Evolutionary conservation across 805 yeast genomes (phyloP), one percentile per base, ranked within the genome.

Genomic region (Starmerella tilneyi): DNA sequence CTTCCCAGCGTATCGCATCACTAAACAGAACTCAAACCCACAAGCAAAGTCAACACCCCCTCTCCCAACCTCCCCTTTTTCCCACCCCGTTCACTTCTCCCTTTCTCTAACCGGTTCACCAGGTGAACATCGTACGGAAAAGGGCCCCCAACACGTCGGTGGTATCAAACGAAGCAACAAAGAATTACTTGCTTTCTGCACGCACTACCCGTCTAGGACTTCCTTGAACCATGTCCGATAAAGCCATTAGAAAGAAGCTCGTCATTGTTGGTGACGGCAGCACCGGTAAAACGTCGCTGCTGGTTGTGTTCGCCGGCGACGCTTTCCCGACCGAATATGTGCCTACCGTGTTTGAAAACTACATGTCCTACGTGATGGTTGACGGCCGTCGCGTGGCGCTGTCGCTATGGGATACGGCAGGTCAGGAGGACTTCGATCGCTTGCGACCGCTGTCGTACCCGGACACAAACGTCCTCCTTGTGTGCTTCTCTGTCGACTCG

Each of bases 251-350:
- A 41, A 56, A 54, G 55, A 85, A 85, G 69, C 74, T 85, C 61
- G 96, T 86, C 64, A 84, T 86, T 62, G 95, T 85, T 46, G 96
- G 96, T 66, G 96, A 85, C 66, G 96, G 96, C 77, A 94, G 94
- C 47, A 86, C 95, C 72, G 96, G 96, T 71, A 85, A 85, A 63
- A 86, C 96, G 7, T 86, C 94, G 75, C 71, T 85, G 58, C 73
- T 85, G 65, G 85, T 86, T 36, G 73, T 70, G 82, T 76, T 78
- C 65, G 82, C 82, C 58, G 84, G 81, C 69, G 94, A 85, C 61
- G 84, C 79, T 55, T 86, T 85, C 73, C 96, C 95, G 49, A 94
- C 84, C 65, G 89, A 84, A 52, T 85, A 85, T 63, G 95, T 86
- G 40, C 96, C 96, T 61, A 85, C 96, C 20, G 97, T 89, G 50